Percentiles rank a stretch among this genome's conserved stretches.
Evolutionary conservation across 2,329 filamentous ascomycete species (phyloP).

Genomic region (Xylaria sp.): DNA sequence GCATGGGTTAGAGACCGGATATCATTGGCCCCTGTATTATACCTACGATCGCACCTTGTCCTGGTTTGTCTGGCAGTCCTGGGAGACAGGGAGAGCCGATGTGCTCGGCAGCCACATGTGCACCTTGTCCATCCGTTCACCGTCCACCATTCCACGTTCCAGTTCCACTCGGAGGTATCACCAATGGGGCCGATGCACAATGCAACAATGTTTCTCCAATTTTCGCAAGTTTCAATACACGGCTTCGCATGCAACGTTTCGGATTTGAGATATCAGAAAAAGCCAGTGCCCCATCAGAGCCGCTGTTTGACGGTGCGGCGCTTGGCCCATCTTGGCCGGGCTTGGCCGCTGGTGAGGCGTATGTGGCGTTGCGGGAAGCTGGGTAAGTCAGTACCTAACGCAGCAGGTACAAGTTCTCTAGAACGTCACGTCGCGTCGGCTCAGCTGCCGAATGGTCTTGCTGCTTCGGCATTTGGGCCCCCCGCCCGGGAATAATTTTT

Average conservation of each 20-base stretch:
- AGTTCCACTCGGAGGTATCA: slow-evolving; percentile 12
- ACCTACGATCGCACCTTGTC: neutral
- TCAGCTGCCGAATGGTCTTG: slow-evolving; percentile 3
- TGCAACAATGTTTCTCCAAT: neutral
- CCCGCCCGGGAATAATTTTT: slow-evolving; percentile 5
- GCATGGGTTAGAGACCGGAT: neutral
- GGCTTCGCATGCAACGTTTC: neutral
- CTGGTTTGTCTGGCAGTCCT: neutral
- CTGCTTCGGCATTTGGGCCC: neutral
- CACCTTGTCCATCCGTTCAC: neutral
- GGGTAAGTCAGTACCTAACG: too few relatives aligned
- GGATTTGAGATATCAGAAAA: slow-evolving; percentile 1
- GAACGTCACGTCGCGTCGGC: slow-evolving; percentile 5
- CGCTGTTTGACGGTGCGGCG: slow-evolving; percentile 5
- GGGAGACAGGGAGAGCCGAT: neutral
- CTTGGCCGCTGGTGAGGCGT: neutral
- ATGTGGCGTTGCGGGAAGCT: neutral
- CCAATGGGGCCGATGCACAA: slow-evolving; percentile 14
- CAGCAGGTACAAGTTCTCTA: neutral
- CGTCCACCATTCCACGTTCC: neutral
- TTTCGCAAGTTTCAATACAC: neutral
- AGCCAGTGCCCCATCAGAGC: neutral
- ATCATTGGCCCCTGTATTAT: slow-evolving; percentile 8
- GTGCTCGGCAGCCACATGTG: neutral
- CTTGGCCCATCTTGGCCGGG: slow-evolving; percentile 25